A percentile compares a stretch with the other conserved stretches of the same genome.
phyloP scores from a whole-genome alignment of 208 protist species.

The Trypanosomatidae sp. region DNA sequence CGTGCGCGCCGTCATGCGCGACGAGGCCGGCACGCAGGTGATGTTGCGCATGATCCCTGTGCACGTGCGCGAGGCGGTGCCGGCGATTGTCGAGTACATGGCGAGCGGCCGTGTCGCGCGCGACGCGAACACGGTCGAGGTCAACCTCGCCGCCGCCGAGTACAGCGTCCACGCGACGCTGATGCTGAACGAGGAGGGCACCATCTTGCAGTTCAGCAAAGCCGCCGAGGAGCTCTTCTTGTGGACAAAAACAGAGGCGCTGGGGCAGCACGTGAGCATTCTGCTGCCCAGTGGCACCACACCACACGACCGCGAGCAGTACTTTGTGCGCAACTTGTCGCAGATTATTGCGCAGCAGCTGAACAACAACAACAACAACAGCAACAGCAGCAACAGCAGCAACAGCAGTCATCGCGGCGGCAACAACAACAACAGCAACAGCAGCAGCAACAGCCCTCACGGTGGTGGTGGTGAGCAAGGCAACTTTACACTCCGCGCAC shows the following conservation, averaged over 20 bases:
- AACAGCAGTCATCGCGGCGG: too few relatives aligned
- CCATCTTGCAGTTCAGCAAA: constrained; percentile 13
- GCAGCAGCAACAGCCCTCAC: too few relatives aligned
- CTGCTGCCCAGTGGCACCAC: constrained; percentile 14
- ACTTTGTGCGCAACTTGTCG: too few relatives aligned
- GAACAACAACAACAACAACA: too few relatives aligned
- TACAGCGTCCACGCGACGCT: constrained; percentile 9
- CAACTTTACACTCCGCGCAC: constrained; percentile 8
- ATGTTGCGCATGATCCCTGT: constrained; percentile 17
- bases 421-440: too few relatives aligned
- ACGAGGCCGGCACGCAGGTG: constrained; percentile 15
- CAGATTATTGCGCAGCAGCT: too few relatives aligned
- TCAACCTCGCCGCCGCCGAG: constrained; percentile 2
- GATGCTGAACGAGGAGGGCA: constrained; percentile 9
- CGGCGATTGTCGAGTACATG: constrained; percentile 15
- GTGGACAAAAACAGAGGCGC: constrained; percentile 8
- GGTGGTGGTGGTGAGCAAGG: too few relatives aligned
- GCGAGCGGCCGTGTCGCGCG: constrained; percentile 1
- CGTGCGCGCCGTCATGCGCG: constrained; percentile 3
- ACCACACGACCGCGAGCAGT: not conserved
- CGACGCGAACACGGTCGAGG: constrained; percentile 6
- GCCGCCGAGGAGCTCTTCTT: constrained; percentile 14
- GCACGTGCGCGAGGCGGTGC: constrained; percentile 7
- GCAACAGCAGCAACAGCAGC: too few relatives aligned
- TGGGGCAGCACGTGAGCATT: constrained; percentile 14